Evolutionary conservation across 2,329 filamentous ascomycete genomes (phyloP).

Genomic region (Neofusicoccum sp.): DNA sequence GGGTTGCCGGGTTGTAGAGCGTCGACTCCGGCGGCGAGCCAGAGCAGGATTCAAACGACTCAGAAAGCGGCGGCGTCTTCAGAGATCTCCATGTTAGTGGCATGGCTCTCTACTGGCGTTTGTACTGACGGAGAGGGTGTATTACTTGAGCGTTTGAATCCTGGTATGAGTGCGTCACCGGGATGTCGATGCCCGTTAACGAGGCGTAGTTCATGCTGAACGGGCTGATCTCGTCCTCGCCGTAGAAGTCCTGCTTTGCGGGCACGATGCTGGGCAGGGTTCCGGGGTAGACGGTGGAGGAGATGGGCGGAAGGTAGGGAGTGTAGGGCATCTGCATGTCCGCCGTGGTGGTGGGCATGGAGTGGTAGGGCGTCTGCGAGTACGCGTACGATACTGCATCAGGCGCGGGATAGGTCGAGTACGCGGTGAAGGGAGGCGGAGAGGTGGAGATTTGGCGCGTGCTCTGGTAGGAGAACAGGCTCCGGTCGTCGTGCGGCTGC

Average conservation of each 20-base stretch:
- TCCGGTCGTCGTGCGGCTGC: constrained; percentile 60
- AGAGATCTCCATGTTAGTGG: constrained; percentile 21
- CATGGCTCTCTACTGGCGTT: constrained; percentile 21
- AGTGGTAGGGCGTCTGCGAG: constrained; percentile 40
- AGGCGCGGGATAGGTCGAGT: constrained; percentile 65
- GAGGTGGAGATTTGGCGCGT: constrained; percentile 69
- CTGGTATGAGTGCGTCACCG: constrained; percentile 61
- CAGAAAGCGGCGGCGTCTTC: constrained; percentile 74
- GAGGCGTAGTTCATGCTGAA: constrained; percentile 69
- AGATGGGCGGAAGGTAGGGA: constrained; percentile 54
- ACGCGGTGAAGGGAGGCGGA: constrained; percentile 63
- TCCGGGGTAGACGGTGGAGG: constrained; percentile 45
- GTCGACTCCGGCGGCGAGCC: constrained; percentile 42
- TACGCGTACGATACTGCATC: constrained; percentile 65
- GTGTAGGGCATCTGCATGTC: constrained; percentile 46
- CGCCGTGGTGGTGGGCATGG: constrained; percentile 37
- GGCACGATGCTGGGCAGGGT: constrained; percentile 63
- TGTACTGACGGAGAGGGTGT: constrained; percentile 43
- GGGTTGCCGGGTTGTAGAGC: constrained; percentile 58
- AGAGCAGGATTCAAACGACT: constrained; percentile 64
- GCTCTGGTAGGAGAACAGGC: constrained; percentile 65
- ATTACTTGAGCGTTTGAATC: constrained; percentile 73
- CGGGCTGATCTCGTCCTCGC: constrained; percentile 60
- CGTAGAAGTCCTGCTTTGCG: constrained; percentile 65
- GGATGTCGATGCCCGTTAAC: constrained; percentile 63